Evolutionary conservation across 176 grass and related monocot species (phyloP).

Genomic region (Panicum miliaceum): DNA sequence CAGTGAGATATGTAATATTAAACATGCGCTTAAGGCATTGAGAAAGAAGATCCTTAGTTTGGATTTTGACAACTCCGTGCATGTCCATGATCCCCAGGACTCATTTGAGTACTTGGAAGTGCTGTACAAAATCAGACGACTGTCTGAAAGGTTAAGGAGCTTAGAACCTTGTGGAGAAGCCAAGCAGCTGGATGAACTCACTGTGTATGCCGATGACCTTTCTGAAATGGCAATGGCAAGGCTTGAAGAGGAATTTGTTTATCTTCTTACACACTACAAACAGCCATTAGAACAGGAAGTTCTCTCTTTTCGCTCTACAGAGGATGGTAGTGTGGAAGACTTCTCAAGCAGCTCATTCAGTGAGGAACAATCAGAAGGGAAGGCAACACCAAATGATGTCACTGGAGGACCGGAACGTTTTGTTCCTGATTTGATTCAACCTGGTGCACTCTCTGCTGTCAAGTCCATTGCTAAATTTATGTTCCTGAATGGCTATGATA

Average conservation of each 20-base stretch:
- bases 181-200: conserved; percentile 60
- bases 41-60: conserved; percentile 60
- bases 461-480: conserved; percentile 85
- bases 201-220: conserved; percentile 56
- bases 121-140: conserved; percentile 63
- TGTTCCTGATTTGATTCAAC: conserved; percentile 72
- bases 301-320: conserved; percentile 70
- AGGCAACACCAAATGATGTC: conserved; percentile 45
- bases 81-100: conserved; percentile 66
- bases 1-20: conserved; percentile 43
- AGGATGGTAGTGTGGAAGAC: conserved; percentile 63
- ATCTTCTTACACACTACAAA: conserved; percentile 67
- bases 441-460: conserved; percentile 68
- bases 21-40: conserved; percentile 52
- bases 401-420: conserved; percentile 52
- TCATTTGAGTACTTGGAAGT: conserved; percentile 75
- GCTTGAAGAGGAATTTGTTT: conserved; percentile 87
- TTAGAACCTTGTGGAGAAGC: conserved; percentile 35
- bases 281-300: conserved; percentile 63
- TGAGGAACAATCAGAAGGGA: conserved; percentile 70
- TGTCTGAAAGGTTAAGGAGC: conserved; percentile 56
- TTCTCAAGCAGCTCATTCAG: conserved; percentile 82
- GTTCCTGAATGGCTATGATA: conserved; percentile 71
- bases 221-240: conserved; percentile 80
- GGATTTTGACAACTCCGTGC: conserved; percentile 57